Evolutionary conservation across 2,329 filamentous ascomycete genomes (phyloP).

Genomic region (Zymoseptoria pseudotritici): DNA sequence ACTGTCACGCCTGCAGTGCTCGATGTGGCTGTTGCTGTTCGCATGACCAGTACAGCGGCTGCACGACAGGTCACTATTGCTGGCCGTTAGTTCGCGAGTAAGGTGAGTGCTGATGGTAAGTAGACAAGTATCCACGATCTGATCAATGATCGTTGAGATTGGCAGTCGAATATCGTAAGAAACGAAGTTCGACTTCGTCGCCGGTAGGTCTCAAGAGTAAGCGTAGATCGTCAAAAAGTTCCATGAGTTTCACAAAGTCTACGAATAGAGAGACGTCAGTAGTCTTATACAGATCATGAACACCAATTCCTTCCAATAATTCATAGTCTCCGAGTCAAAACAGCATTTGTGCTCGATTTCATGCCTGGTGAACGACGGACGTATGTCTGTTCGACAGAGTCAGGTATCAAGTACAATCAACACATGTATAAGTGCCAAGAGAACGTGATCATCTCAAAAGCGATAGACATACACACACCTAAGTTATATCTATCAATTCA

Average conservation of each 20-base stretch:
- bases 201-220: no score
- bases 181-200: no score
- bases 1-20: not conserved
- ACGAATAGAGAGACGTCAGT: no score
- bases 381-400: not conserved
- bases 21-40: not conserved
- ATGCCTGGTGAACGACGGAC: not conserved
- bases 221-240: no score
- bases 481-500: not conserved
- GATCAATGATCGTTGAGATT: not conserved
- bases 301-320: no score
- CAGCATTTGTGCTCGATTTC: no score
- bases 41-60: not conserved
- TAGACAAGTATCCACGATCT: not conserved
- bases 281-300: no score
- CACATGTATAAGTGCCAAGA: no score
- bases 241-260: no score
- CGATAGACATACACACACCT: not conserved
- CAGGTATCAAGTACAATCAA: no score
- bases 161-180: not conserved
- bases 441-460: not conserved
- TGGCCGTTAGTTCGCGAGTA: no score
- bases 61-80: not conserved
- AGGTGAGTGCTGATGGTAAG: not conserved
- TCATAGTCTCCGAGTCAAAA: no score